These are phyloP conservation scores for Chrysanthemum makinoi DNA, from an alignment of 129 eudicot species.

Conservation along the genomic window DNA sequence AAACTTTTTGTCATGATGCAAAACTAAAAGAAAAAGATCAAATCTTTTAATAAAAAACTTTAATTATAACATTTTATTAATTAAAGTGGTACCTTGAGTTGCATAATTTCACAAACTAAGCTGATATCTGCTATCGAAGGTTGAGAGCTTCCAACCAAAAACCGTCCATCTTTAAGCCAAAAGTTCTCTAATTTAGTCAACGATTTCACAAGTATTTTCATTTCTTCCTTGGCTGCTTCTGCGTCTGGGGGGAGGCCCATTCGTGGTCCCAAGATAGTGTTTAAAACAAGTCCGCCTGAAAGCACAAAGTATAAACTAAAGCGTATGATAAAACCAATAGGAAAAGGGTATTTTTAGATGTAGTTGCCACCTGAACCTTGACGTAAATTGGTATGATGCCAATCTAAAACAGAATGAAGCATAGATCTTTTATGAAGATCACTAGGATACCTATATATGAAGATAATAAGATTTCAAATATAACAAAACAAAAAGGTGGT, in stretches of 20 bases:
- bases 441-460: slow-evolving; percentile 67
- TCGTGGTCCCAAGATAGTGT: slow-evolving; percentile 39
- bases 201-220: slow-evolving; percentile 41
- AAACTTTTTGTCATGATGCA: too few relatives aligned
- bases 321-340: background rate
- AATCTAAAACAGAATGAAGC: slow-evolving; percentile 76
- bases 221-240: slow-evolving; percentile 45
- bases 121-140: slow-evolving; percentile 89
- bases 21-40: too few relatives aligned
- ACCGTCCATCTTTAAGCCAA: slow-evolving; percentile 69
- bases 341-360: background rate
- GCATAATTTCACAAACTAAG: slow-evolving; percentile 79
- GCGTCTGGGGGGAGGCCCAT: slow-evolving; percentile 42
- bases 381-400: slow-evolving; percentile 94
- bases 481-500: background rate
- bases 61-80: background rate
- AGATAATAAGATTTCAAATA: background rate
- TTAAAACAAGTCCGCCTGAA: slow-evolving; percentile 32
- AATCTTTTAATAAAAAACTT: background rate
- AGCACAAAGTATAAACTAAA: background rate
- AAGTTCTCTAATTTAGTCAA: slow-evolving; percentile 51
- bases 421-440: slow-evolving; percentile 73
- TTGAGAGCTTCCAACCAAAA: slow-evolving; percentile 57
- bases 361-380: slow-evolving; percentile 58
- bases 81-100: slow-evolving; percentile 55